Percentiles rank a stretch among this genome's conserved stretches.
Evolutionary conservation across 768 basidiomycete genomes (phyloP).

Genomic region (Xerocomellus intermedius): DNA sequence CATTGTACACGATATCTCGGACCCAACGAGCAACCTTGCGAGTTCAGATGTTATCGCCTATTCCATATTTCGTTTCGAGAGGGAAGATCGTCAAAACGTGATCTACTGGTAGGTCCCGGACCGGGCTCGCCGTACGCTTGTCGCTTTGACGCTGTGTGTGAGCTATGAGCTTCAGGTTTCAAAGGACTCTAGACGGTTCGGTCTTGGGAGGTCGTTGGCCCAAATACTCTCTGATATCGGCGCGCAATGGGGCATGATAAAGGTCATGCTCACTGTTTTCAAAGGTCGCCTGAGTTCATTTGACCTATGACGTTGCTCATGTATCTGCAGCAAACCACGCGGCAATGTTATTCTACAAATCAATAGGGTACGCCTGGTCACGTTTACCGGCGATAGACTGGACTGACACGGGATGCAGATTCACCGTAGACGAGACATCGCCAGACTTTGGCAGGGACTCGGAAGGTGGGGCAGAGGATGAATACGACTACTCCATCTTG

Average conservation of each 20-base stretch:
- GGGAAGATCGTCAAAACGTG: slow-evolving; percentile 56
- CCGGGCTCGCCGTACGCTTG: neutral
- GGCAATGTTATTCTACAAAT: slow-evolving; percentile 52
- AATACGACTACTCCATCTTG: slow-evolving; percentile 40
- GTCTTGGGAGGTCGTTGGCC: slow-evolving; percentile 60
- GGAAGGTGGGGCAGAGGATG: slow-evolving; percentile 30
- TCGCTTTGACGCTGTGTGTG: neutral
- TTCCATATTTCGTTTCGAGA: slow-evolving; percentile 72
- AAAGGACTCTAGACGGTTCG: slow-evolving; percentile 41
- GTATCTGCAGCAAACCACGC: slow-evolving; percentile 40
- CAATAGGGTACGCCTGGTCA: slow-evolving; percentile 46
- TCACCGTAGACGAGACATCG: slow-evolving; percentile 50
- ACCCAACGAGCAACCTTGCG: slow-evolving; percentile 9
- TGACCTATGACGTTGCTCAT: slow-evolving; percentile 6
- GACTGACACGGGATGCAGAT: slow-evolving; percentile 40
- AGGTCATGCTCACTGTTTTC: slow-evolving; percentile 73
- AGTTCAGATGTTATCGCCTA: slow-evolving; percentile 37
- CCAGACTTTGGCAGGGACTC: slow-evolving; percentile 40
- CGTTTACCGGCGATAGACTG: neutral
- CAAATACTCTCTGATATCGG: slow-evolving; percentile 50
- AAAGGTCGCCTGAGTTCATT: slow-evolving; percentile 46
- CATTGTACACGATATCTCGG: slow-evolving; percentile 32
- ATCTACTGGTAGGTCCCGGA: slow-evolving; percentile 63
- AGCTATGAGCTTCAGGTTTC: slow-evolving; percentile 81
- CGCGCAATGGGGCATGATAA: slow-evolving; percentile 55